phyloP scores from a whole-genome alignment of 495 filamentous ascomycete genomes.

The Daldinia concentrica region DNA sequence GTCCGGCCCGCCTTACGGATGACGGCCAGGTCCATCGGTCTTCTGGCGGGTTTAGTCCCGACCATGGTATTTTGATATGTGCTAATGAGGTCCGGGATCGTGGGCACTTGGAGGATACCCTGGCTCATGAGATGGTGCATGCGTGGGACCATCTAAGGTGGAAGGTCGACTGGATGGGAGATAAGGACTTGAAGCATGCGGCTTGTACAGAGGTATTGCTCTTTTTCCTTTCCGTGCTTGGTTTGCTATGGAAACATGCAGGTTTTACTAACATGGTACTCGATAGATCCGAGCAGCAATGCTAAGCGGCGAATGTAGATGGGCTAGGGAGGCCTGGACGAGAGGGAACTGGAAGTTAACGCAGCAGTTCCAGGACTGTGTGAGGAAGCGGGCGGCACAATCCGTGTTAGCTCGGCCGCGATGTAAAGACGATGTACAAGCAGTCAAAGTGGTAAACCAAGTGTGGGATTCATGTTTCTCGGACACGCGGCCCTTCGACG shows the following conservation, averaged over 20 bases:
- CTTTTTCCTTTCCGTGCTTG: not conserved
- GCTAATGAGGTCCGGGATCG: constrained; percentile 82
- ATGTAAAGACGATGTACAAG: constrained; percentile 88
- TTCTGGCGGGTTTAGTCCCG: constrained; percentile 81
- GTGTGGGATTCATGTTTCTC: constrained; percentile 97
- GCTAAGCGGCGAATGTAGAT: constrained; percentile 92
- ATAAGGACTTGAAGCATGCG: constrained; percentile 77
- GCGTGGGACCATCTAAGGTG: constrained; percentile 93
- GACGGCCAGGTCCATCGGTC: constrained; percentile 54
- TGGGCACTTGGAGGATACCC: constrained; percentile 86
- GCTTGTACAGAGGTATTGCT: constrained; percentile 88
- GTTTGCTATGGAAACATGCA: not conserved
- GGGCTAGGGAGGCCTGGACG: constrained; percentile 84
- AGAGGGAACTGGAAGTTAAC: constrained; percentile 86
- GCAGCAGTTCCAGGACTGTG: constrained; percentile 92
- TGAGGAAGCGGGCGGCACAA: constrained; percentile 77
- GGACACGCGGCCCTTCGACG: constrained; percentile 95
- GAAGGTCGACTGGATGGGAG: constrained; percentile 81
- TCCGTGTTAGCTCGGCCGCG: constrained; percentile 77
- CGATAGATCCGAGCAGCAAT: constrained; percentile 91
- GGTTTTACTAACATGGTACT: constrained; percentile 18
- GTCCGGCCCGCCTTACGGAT: constrained; percentile 61
- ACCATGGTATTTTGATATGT: constrained; percentile 88
- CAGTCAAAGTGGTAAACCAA: constrained; percentile 87
- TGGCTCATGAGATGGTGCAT: constrained; percentile 98